phyloP scores from a whole-genome alignment of 164 flowering plant genomes.

The Tetracentron sinense region DNA sequence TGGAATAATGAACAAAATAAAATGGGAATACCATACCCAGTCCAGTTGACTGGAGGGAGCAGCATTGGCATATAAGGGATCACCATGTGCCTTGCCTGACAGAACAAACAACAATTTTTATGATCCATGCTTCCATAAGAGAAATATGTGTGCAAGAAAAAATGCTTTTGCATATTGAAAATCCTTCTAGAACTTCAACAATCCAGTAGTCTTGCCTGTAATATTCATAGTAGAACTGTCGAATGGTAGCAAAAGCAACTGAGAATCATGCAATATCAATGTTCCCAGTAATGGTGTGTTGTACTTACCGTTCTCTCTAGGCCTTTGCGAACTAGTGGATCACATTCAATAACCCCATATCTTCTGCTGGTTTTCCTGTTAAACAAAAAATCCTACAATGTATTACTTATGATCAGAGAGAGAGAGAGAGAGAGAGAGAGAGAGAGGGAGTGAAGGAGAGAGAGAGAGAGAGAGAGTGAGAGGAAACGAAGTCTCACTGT shows the following conservation, averaged over 20 bases:
- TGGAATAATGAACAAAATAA: background rate
- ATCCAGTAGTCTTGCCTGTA: no score
- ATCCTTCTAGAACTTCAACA: background rate
- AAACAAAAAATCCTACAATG: background rate
- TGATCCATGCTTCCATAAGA: background rate
- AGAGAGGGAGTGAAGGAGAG: no score
- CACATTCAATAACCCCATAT: slow-evolving; percentile 57
- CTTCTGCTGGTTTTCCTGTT: slow-evolving; percentile 55
- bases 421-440: no score
- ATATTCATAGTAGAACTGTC: no score
- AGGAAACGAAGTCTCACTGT: slow-evolving; percentile 43
- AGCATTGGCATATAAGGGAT: slow-evolving; percentile 76
- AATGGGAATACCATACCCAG: slow-evolving; percentile 35
- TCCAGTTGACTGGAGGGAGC: slow-evolving; percentile 56
- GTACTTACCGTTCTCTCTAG: slow-evolving; percentile 54
- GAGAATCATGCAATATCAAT: background rate
- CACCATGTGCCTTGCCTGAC: slow-evolving; percentile 68
- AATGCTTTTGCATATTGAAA: background rate
- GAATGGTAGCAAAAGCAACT: no score
- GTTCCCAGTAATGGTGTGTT: background rate
- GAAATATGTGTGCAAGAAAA: background rate
- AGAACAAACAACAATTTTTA: background rate
- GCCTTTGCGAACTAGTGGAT: slow-evolving; percentile 47
- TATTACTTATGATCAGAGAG: background rate
- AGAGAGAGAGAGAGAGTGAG: background rate